Base-by-base conservation (phyloP, 768 basidiomycete genomes). In the Naganishia vaughanmartiniae region DNA sequence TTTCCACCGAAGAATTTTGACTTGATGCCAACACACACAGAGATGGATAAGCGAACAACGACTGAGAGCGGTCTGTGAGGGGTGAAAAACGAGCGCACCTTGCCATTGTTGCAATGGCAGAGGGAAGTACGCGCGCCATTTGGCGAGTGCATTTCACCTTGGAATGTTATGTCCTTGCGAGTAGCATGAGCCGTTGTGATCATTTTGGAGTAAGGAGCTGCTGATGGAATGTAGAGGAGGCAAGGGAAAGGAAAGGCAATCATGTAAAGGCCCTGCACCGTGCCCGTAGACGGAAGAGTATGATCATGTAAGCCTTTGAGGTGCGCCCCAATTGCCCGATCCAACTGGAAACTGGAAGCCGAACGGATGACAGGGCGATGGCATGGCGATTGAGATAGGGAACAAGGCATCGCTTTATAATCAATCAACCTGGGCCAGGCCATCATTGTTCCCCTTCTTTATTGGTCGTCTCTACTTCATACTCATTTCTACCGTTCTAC, bases 111-210 rank as follows among this genome's bases (percentile, higher is more conserved):
- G 60, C 60, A 63, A 45, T 63, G 60, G 24, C 60, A 63, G 60
- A 63, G 36, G 12, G 60, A 63, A 11, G 60, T 63, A 6, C 60
- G 36, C 60, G 60, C 60, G 60, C 46, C 46, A 28, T 39, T 26
- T 15, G 60, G 39, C 24, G 39, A 36, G 60, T 63, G 42, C 26
- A 63, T 63, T 34, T 46, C 60, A 26, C 60, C 60, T 42, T 63
- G 36, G 21, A 63, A 46, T 31, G 39, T 63, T 34, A 63, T 42
- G 28, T 63, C 39, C 39, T 45, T 63, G 60, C 60, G n/a, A 63
- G 42, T 63, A 63, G 60, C 60, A 63, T 26, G 60, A 63, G 39
- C 60, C 60, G n/a, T 39, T 63, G 42, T 45, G 42, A 63, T 63
- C 60, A 63, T 63, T n/a, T 15, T 63, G 4, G 26, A 34, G 36